Conservation (phyloP, 2,329 filamentous ascomycete species). For the Ophioceras dolichostomum region DNA sequence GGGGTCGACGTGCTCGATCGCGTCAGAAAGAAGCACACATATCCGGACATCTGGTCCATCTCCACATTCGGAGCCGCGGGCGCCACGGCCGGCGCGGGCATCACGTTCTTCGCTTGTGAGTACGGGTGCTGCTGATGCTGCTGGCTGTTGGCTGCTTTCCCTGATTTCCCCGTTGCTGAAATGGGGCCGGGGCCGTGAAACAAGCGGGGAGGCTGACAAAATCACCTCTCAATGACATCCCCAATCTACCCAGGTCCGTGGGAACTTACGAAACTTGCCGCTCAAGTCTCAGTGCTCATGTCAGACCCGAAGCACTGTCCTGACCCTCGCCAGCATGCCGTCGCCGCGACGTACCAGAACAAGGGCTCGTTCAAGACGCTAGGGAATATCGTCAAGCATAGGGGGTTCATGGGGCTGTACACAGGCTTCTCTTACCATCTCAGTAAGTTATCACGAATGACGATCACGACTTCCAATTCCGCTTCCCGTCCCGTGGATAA, state of each 20-base stretch:
- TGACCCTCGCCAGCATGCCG: slow-evolving; percentile 38
- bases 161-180: too few species aligned
- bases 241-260: slow-evolving; percentile 69
- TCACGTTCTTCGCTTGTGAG: slow-evolving; percentile 67
- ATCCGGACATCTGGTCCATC: slow-evolving; percentile 61
- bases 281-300: slow-evolving; percentile 72
- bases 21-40: slow-evolving; percentile 57
- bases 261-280: slow-evolving; percentile 80
- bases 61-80: slow-evolving; percentile 68
- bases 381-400: slow-evolving; percentile 62
- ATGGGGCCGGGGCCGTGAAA: too few species aligned
- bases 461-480: too few species aligned
- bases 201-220: slow-evolving; percentile 2
- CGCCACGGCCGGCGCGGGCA: slow-evolving; percentile 66
- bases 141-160: too few species aligned
- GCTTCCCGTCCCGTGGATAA: too few species aligned
- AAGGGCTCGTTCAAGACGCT: slow-evolving; percentile 68
- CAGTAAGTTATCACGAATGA: too few species aligned
- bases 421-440: slow-evolving; percentile 71
- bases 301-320: slow-evolving; percentile 39
- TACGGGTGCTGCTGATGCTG: too few species aligned
- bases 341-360: slow-evolving; percentile 61
- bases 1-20: slow-evolving; percentile 59
- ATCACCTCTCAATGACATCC: too few species aligned
- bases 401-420: slow-evolving; percentile 63